phyloP scores from a whole-genome alignment of 441 rosid species.

The Erodium trifolium region DNA sequence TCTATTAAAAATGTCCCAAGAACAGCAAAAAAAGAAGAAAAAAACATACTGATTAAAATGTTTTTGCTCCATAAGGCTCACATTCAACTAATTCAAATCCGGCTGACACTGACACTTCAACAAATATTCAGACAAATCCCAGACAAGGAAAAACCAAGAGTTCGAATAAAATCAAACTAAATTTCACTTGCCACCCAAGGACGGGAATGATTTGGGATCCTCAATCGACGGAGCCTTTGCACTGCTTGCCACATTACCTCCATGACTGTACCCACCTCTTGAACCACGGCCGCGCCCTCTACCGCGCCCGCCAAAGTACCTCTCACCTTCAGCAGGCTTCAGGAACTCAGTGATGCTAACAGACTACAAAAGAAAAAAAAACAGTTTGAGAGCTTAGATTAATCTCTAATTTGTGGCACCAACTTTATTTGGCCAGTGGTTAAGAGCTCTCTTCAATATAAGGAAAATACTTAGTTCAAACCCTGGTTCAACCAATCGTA shows the following conservation, averaged over 20 bases:
- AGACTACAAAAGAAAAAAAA: slow-evolving; percentile 37
- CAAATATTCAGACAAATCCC: slow-evolving; percentile 5
- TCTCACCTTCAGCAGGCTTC: slow-evolving; percentile 84
- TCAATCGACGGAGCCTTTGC: slow-evolving; percentile 53
- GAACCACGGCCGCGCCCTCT: slow-evolving; percentile 48
- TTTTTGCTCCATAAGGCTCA: not conserved
- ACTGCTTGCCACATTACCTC: slow-evolving; percentile 1
- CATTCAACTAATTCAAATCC: not conserved
- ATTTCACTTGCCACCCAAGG: slow-evolving; percentile 79
- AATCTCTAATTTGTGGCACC: no score
- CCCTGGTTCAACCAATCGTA: no score
- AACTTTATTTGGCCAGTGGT: no score
- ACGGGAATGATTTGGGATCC: slow-evolving; percentile 75
- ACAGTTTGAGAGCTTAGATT: not conserved
- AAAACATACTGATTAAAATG: not conserved
- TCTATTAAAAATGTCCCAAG: not conserved
- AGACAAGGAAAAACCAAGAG: slow-evolving; percentile 6
- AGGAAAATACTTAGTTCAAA: no score
- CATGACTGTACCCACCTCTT: slow-evolving; percentile 48
- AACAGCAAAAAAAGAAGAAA: not conserved
- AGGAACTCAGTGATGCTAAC: slow-evolving; percentile 80
- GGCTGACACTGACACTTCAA: not conserved
- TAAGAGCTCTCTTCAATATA: no score
- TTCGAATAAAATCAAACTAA: not conserved
- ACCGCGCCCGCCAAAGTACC: slow-evolving; percentile 36